These are phyloP conservation scores for Penicillium verhagenii DNA, from an alignment of 495 filamentous ascomycete genomes.

Conservation along the genomic window DNA sequence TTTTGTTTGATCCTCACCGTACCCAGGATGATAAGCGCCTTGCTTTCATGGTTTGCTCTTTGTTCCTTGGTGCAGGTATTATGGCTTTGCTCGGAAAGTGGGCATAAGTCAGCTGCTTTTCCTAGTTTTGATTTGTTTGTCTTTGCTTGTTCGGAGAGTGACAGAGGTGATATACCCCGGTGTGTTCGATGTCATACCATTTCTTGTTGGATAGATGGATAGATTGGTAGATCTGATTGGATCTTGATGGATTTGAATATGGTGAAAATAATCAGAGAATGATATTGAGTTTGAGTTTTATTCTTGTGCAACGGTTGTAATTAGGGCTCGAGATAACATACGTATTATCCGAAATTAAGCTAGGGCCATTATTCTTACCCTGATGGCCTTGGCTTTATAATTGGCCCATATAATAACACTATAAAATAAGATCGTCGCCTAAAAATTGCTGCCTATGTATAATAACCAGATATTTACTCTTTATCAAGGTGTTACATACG, in stretches of 20 bases:
- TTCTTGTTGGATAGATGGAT: background rate
- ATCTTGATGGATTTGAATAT: background rate
- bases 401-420: too few species aligned
- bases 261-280: background rate
- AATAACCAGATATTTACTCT: too few species aligned
- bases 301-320: background rate
- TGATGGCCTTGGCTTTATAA: background rate
- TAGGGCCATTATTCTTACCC: background rate
- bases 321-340: background rate
- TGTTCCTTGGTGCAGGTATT: conserved; percentile 36
- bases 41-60: conserved; percentile 35
- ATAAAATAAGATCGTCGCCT: too few species aligned
- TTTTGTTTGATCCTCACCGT: conserved; percentile 40
- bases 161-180: background rate
- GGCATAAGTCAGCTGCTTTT: conserved; percentile 21
- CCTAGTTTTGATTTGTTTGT: background rate
- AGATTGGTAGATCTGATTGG: too few species aligned
- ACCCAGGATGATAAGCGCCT: conserved; percentile 33
- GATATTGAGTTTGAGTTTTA: background rate
- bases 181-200: background rate
- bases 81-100: conserved; percentile 44
- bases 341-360: background rate
- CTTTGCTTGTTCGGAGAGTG: background rate
- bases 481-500: too few species aligned
- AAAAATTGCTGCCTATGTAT: too few species aligned